A percentile compares a stretch with the other conserved stretches of the same genome.
Evolutionary conservation across 495 filamentous ascomycete genomes (phyloP).

Genomic region (Aspergillus carlsbadensis): DNA sequence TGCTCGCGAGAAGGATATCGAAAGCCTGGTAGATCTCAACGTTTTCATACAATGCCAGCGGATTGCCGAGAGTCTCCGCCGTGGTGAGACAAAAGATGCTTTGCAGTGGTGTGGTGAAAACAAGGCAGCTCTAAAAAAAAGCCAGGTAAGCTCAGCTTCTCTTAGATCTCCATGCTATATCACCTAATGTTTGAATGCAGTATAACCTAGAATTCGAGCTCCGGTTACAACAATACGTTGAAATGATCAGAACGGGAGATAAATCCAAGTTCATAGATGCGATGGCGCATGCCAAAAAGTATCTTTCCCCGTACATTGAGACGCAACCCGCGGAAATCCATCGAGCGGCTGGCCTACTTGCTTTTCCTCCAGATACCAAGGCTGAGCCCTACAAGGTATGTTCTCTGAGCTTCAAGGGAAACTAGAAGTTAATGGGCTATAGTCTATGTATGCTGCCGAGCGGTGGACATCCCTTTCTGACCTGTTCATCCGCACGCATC

Average conservation of each 20-base stretch:
- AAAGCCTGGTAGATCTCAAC: constrained; percentile 82
- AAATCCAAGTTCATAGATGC: constrained; percentile 66
- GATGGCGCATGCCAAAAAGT: constrained; percentile 77
- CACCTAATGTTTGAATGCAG: constrained; percentile 45
- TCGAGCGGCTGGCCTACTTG: constrained; percentile 77
- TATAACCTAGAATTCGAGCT: constrained; percentile 91
- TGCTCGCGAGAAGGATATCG: constrained; percentile 67
- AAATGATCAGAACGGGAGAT: constrained; percentile 69
- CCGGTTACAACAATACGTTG: constrained; percentile 93
- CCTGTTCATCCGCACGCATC: constrained; percentile 83
- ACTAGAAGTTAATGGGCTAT: constrained; percentile 4
- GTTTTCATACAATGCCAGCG: constrained; percentile 81
- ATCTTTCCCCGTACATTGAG: constrained; percentile 65
- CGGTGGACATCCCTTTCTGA: constrained; percentile 77
- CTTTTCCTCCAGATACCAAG: constrained; percentile 61
- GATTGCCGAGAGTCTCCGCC: constrained; percentile 68
- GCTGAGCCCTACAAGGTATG: constrained; percentile 65
- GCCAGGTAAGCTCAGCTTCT: constrained; percentile 56
- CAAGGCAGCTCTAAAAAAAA: constrained; percentile 80
- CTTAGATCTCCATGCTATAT: background rate
- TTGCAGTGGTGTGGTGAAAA: constrained; percentile 91
- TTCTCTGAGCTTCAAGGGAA: background rate
- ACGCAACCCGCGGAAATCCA: constrained; percentile 66
- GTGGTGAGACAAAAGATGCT: constrained; percentile 72
- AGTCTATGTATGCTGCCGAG: constrained; percentile 69